Base-by-base conservation (phyloP, 192 early-diverging fungal genomes). In the Pilaira anomala region DNA sequence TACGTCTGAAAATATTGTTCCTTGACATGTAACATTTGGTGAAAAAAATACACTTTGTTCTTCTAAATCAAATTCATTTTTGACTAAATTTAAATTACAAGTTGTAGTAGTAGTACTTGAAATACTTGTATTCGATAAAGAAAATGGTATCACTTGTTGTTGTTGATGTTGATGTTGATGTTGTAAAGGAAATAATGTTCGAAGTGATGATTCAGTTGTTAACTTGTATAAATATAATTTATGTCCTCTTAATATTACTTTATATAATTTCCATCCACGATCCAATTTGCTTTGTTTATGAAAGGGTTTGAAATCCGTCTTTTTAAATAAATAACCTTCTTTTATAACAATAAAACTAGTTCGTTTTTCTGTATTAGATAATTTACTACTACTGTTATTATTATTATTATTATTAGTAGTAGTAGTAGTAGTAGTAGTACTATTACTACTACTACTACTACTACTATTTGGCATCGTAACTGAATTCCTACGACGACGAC, bases 211-310 rank as follows among this genome's bases (percentile, higher is more conserved):
- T 52, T 85, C 82, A 0, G 83, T 73, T 3, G 79, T 76, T 18
- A 85, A 78, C 62, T 86, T 87, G 68, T 89, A 91, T 62, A 89
- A 85, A 63, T 87, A 91, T 11, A 91, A 66, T 63, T 91, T 91
- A 59, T 85, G 85, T 3, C 87, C 87, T 71, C 85, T 84, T 30
- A 91, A 69, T 7, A 84, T 72, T 7, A 91, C 87, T 8, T 79
- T 83, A 63, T 91, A 91, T 1, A 89, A 82, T 72, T 88, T 91
- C 89, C 89, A 91, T 13, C 85, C 87, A 30, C 87, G 85, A 22
- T 82, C 77, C 6, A 66, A 72, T 42, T 79, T 69, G 9, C 76
- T 74, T 28, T 82, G 76, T 39, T 85, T 83, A 40, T 81, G 71
- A 18, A 83, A 83, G 21, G 85, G 74, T 36, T 87, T 83, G 33